A percentile compares a stretch with the other conserved stretches of the same genome.
Evolutionary conservation across 352 stramenopile genomes (phyloP).

Genomic region (Phytophthora vignae): DNA sequence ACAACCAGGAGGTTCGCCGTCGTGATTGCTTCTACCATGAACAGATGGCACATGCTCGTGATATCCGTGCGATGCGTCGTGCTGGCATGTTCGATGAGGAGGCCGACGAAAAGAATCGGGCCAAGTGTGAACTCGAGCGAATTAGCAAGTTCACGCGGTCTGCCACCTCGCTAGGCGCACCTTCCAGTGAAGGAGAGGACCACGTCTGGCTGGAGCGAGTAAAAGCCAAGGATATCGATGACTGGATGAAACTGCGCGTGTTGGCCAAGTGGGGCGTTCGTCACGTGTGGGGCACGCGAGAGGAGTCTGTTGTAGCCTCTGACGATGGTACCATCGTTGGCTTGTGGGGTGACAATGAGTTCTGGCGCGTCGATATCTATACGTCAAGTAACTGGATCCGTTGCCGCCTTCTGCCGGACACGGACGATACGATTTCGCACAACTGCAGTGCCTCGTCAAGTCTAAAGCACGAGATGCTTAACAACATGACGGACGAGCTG

Average conservation of each 20-base stretch:
- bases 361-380: constrained; percentile 84
- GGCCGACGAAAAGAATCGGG: constrained; percentile 68
- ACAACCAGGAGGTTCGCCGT: constrained; percentile 79
- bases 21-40: constrained; percentile 88
- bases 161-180: constrained; percentile 26
- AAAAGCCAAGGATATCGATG: constrained; percentile 87
- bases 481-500: constrained; percentile 46
- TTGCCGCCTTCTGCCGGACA: constrained; percentile 82
- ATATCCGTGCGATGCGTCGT: constrained; percentile 69
- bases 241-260: constrained; percentile 87
- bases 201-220: constrained; percentile 84
- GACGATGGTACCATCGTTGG: constrained; percentile 43
- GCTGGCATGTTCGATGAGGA: constrained; percentile 64
- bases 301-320: constrained; percentile 30
- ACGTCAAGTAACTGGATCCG: constrained; percentile 91
- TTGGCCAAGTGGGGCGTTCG: constrained; percentile 83
- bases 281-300: constrained; percentile 70
- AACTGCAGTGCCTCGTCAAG: constrained; percentile 48
- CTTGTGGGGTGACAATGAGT: constrained; percentile 68
- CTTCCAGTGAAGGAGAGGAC: constrained; percentile 48
- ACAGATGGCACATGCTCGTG: constrained; percentile 80
- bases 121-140: constrained; percentile 68
- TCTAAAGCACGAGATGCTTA: constrained; percentile 45
- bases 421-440: constrained; percentile 69
- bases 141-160: constrained; percentile 73